Conservation (phyloP, 1,284 basidiomycete genomes). For the Athelia psychrophila region DNA sequence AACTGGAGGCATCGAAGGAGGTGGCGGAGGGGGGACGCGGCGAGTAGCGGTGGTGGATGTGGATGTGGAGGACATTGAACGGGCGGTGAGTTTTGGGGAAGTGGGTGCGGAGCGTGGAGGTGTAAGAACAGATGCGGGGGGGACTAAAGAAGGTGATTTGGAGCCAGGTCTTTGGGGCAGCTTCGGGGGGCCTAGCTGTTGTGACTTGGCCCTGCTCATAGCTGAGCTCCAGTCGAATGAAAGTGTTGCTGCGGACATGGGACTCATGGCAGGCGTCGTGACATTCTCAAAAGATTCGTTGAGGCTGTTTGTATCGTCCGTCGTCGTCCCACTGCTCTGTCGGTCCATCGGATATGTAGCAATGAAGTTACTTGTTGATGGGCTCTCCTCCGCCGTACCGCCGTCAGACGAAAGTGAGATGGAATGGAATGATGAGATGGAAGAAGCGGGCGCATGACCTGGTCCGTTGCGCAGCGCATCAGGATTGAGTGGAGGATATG, state of each 20-base stretch:
- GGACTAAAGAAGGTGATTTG: conserved; percentile 10
- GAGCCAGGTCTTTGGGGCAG: conserved; percentile 49
- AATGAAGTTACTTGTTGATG: conserved; percentile 40
- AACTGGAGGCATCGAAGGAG: conserved; percentile 24
- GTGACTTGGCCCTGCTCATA: conserved; percentile 21
- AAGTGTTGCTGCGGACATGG: conserved; percentile 34
- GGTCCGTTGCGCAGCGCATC: conserved; percentile 27
- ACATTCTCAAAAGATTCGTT: conserved; percentile 73
- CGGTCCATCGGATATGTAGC: conserved; percentile 47
- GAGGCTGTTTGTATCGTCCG: conserved; percentile 53
- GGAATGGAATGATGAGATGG: conserved; percentile 78
- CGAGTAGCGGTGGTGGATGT: conserved; percentile 21
- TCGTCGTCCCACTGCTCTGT: not conserved
- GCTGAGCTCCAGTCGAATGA: conserved; percentile 45
- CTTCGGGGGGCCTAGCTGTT: conserved; percentile 42
- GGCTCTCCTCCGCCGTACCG: conserved; percentile 41
- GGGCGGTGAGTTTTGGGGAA: conserved; percentile 10
- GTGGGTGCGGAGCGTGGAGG: conserved; percentile 14
- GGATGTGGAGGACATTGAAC: conserved; percentile 22
- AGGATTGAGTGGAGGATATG: conserved; percentile 49
- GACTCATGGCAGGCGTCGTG: conserved; percentile 44
- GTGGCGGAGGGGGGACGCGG: conserved; percentile 22
- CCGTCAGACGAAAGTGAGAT: conserved; percentile 74
- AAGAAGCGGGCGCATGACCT: conserved; percentile 61
- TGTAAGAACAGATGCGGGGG: conserved; percentile 15